A percentile compares a stretch with the other conserved stretches of the same genome.
phyloP scores from a whole-genome alignment of 2,329 filamentous ascomycete species.

The Pseudogymnoascus sp. region DNA sequence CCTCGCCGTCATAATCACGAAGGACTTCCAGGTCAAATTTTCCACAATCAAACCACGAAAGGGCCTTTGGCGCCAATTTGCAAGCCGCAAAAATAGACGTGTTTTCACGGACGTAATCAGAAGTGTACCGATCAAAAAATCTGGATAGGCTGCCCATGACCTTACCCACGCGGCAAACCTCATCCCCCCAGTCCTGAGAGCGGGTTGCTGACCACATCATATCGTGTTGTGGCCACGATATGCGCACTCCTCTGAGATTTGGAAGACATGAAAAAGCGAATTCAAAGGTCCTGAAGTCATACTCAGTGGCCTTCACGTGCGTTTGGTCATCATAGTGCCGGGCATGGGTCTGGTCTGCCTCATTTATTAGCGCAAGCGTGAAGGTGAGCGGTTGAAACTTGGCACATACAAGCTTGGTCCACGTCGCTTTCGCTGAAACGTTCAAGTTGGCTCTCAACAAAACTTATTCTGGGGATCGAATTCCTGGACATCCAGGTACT shows the following conservation, averaged over 20 bases:
- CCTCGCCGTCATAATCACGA: no score
- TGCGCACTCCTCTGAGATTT: not conserved
- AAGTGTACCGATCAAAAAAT: not conserved
- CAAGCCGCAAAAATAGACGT: not conserved
- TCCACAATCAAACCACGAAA: not conserved
- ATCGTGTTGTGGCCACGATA: no score
- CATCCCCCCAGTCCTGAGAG: not conserved
- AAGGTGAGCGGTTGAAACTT: not conserved
- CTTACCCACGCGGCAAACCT: not conserved
- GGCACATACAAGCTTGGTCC: not conserved
- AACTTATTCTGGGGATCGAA: no score
- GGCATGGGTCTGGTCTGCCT: not conserved
- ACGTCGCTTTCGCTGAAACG: not conserved
- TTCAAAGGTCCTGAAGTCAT: not conserved
- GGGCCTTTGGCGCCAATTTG: not conserved
- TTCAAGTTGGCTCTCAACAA: no score
- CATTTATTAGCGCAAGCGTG: not conserved
- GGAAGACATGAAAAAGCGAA: not conserved
- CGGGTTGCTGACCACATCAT: no score
- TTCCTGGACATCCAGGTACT: no score
- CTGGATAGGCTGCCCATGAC: not conserved
- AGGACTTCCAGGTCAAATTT: not conserved
- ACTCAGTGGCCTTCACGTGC: not conserved
- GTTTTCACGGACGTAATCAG: not conserved
- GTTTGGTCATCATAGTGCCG: not conserved